These are phyloP conservation scores for Juglanconis sp. DNA, from an alignment of 2,329 filamentous ascomycete species.

Conservation along the genomic window DNA sequence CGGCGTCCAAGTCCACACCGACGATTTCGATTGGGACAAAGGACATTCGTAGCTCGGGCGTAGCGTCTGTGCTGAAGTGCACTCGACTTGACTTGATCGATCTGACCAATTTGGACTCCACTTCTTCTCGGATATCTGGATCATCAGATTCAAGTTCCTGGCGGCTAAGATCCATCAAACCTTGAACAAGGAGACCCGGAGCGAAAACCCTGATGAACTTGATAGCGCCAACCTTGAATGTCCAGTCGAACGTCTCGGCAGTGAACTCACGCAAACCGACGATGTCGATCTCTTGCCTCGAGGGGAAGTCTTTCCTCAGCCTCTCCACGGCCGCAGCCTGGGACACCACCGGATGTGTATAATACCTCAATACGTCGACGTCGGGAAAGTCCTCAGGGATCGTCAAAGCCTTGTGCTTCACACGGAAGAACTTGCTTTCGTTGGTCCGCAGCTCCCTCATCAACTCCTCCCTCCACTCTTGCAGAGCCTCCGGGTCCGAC, in stretches of 20 bases:
- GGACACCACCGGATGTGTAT: conserved; percentile 84
- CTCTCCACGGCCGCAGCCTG: conserved; percentile 51
- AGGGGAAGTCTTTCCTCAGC: conserved; percentile 52
- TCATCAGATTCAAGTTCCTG: conserved; percentile 22
- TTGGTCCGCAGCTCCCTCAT: conserved; percentile 79
- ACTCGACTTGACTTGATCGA: conserved; percentile 64
- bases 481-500: conserved; percentile 57
- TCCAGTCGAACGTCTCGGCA: conserved; percentile 83
- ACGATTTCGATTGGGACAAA: conserved; percentile 76
- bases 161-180: conserved; percentile 38
- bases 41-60: conserved; percentile 73
- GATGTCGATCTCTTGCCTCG: conserved; percentile 64
- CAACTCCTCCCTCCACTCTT: conserved; percentile 69
- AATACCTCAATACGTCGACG: conserved; percentile 75
- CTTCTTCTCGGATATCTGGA: conserved; percentile 36
- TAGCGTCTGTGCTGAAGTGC: conserved; percentile 72
- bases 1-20: conserved; percentile 69
- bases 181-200: conserved; percentile 68
- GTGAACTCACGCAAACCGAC: conserved; percentile 69
- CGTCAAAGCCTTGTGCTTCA: conserved; percentile 67
- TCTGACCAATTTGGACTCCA: conserved; percentile 53
- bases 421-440: conserved; percentile 74
- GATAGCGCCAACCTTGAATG: conserved; percentile 69
- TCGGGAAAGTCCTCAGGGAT: conserved; percentile 84
- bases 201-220: conserved; percentile 82